A percentile compares a stretch with the other conserved stretches of the same genome.
These are phyloP conservation scores for Parmelia sp. DNA, from an alignment of 495 filamentous ascomycete species.

Conservation along the genomic window DNA sequence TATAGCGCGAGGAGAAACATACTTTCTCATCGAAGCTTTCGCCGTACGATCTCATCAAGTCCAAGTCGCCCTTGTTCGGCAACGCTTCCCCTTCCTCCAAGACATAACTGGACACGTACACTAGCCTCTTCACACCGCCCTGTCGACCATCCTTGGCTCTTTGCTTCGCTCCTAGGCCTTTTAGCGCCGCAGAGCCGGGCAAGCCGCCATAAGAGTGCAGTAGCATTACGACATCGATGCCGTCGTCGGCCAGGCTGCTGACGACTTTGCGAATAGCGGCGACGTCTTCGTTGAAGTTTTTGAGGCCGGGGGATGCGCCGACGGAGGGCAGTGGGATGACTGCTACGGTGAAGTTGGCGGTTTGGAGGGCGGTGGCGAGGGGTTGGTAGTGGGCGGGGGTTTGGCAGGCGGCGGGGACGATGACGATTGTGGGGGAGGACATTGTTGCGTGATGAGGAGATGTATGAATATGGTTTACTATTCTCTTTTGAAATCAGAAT, in stretches of 20 bases:
- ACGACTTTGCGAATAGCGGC: neutral
- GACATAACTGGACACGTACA: neutral
- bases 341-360: neutral
- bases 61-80: neutral
- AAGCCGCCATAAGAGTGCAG: conserved; percentile 6
- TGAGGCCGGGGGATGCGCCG: neutral
- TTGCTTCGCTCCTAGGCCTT: neutral
- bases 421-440: neutral
- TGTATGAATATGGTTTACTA: too few species aligned
- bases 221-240: neutral
- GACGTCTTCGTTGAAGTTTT: neutral
- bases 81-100: neutral
- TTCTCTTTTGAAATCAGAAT: too few species aligned
- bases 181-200: neutral
- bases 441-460: neutral
- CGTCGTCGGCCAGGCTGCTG: neutral
- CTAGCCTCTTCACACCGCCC: neutral
- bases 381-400: neutral
- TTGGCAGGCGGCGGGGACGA: conserved; percentile 8
- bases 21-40: conserved; percentile 1
- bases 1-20: neutral
- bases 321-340: conserved; percentile 1
- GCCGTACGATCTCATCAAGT: neutral
- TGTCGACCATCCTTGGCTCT: neutral
- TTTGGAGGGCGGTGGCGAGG: neutral